Conservation (phyloP, 176 grass and related monocot genomes). For the Metroxylon sagu region DNA sequence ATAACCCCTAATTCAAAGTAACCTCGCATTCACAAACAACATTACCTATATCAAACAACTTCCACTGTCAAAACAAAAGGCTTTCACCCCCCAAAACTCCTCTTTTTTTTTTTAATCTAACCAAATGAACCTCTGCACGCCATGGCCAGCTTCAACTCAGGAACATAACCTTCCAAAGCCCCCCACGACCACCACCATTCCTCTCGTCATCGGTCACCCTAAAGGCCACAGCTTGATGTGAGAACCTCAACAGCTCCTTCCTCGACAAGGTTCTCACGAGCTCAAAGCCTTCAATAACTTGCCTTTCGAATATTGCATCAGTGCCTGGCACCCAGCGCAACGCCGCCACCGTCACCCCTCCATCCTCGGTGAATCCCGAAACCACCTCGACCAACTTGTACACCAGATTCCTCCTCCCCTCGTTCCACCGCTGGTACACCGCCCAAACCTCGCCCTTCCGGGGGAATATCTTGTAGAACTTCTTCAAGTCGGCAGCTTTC, state of each 20-base stretch:
- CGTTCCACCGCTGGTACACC: background rate
- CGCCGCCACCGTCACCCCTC: background rate
- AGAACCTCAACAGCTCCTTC: slow-evolving; percentile 1
- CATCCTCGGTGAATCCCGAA: background rate
- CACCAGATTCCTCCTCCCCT: background rate
- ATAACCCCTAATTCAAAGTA: too few relatives aligned
- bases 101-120: too few relatives aligned
- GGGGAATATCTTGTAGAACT: background rate
- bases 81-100: too few relatives aligned
- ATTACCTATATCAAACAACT: too few relatives aligned
- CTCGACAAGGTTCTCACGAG: background rate
- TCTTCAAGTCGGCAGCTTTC: too few relatives aligned
- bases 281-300: background rate
- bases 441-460: slow-evolving; percentile 1
- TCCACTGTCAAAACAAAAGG: too few relatives aligned
- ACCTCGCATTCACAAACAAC: too few relatives aligned
- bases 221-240: background rate
- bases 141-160: too few relatives aligned
- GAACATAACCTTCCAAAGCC: too few relatives aligned
- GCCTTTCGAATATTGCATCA: background rate
- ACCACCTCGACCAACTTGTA: background rate
- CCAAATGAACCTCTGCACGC: too few relatives aligned
- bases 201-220: background rate
- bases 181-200: too few relatives aligned
- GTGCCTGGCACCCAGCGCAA: background rate